phyloP scores from a whole-genome alignment of 2,329 filamentous ascomycete species.

The Fusarium sp. region DNA sequence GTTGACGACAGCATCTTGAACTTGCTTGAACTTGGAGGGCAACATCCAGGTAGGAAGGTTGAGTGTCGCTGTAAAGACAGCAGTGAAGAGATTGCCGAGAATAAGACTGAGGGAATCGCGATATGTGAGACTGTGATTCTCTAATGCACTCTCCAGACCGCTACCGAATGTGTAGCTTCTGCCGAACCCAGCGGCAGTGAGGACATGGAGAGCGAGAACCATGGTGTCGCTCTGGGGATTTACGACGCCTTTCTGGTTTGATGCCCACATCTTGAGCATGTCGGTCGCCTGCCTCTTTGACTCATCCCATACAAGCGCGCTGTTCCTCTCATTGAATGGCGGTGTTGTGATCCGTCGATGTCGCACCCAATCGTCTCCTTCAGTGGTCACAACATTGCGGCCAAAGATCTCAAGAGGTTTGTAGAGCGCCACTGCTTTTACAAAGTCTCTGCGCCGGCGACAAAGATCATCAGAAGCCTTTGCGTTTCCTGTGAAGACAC shows the following conservation, averaged over 20 bases:
- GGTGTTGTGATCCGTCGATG: slow-evolving; percentile 31
- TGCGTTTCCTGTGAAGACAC: slow-evolving; percentile 29
- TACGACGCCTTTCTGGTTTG: slow-evolving; percentile 15
- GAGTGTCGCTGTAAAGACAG: slow-evolving; percentile 25
- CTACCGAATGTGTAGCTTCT: slow-evolving; percentile 29
- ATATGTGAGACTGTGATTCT: slow-evolving; percentile 29
- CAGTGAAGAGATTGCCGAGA: slow-evolving; percentile 28
- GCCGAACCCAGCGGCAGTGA: slow-evolving; percentile 32
- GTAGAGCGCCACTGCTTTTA: slow-evolving; percentile 29
- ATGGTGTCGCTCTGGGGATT: slow-evolving; percentile 29
- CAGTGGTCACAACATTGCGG: slow-evolving; percentile 30
- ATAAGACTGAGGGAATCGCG: slow-evolving; percentile 22
- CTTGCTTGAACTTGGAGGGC: slow-evolving; percentile 22
- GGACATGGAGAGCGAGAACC: slow-evolving; percentile 31
- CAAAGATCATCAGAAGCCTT: slow-evolving; percentile 29
- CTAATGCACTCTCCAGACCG: slow-evolving; percentile 3
- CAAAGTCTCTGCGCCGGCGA: slow-evolving; percentile 28
- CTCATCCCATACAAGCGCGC: slow-evolving; percentile 30
- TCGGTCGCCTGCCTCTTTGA: slow-evolving; percentile 22
- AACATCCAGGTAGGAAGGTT: slow-evolving; percentile 19
- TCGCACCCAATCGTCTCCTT: slow-evolving; percentile 32
- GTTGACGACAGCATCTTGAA: slow-evolving; percentile 25
- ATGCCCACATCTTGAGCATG: slow-evolving; percentile 29
- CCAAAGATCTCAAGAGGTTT: slow-evolving; percentile 35
- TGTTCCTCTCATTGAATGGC: slow-evolving; percentile 35